Conservation (phyloP, 1,284 basidiomycete genomes). For the Erythrobasidium hasegawianum region DNA sequence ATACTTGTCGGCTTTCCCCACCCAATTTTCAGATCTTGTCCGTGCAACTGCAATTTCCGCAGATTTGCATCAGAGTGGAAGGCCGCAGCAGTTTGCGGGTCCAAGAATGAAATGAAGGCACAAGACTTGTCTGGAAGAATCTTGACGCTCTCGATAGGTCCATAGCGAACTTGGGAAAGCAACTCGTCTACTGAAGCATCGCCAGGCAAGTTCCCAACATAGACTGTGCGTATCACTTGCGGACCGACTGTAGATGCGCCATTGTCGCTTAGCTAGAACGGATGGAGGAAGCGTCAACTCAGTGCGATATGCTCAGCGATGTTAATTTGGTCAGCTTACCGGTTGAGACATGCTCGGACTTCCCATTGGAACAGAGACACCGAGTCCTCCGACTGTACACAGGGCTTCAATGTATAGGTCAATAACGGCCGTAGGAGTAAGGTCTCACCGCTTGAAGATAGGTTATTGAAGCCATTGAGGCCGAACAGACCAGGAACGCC, state of each 20-base stretch:
- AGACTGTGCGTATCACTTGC: slow-evolving; percentile 66
- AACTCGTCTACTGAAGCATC: slow-evolving; percentile 96
- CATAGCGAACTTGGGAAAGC: slow-evolving; percentile 95
- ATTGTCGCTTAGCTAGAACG: slow-evolving; percentile 12
- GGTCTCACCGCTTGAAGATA: not conserved
- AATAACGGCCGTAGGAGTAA: too few relatives aligned
- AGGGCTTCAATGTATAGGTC: not conserved
- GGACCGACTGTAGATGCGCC: slow-evolving; percentile 1
- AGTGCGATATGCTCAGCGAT: not conserved
- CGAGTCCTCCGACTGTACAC: slow-evolving; percentile 3
- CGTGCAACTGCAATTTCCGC: slow-evolving; percentile 83
- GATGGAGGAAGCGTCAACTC: not conserved
- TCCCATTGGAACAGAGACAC: slow-evolving; percentile 33
- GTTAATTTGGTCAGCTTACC: slow-evolving; percentile 16
- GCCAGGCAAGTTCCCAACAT: slow-evolving; percentile 93
- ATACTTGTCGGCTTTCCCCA: slow-evolving; percentile 92
- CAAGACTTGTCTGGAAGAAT: slow-evolving; percentile 97
- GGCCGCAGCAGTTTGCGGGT: slow-evolving; percentile 80
- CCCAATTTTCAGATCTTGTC: slow-evolving; percentile 89
- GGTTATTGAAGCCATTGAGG: not conserved
- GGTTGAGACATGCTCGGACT: slow-evolving; percentile 32
- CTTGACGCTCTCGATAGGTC: slow-evolving; percentile 89
- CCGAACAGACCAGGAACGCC: not conserved
- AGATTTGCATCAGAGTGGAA: slow-evolving; percentile 93
- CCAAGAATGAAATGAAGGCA: slow-evolving; percentile 95